A percentile compares a stretch with the other conserved stretches of the same genome.
phyloP scores from a whole-genome alignment of 2,329 filamentous ascomycete species.

The Colletotrichum musicola region DNA sequence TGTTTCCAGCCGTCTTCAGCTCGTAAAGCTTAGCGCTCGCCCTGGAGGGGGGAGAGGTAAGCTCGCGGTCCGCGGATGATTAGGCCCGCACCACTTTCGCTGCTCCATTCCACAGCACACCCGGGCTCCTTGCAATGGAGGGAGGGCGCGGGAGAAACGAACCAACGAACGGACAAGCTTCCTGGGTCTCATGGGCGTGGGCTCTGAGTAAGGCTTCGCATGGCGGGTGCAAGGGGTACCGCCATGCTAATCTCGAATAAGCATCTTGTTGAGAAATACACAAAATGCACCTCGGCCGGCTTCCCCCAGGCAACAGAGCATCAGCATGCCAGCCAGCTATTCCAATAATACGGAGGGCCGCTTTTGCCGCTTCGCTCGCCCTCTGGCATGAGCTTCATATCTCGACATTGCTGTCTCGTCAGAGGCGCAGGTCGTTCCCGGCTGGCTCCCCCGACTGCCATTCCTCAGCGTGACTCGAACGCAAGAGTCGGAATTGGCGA shows the following conservation, averaged over 20 bases:
- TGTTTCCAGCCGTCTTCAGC: constrained; percentile 6
- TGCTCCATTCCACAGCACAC: constrained; percentile 18
- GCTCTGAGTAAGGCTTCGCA: constrained; percentile 19
- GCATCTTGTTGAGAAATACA: constrained; percentile 21
- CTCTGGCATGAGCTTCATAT: constrained; percentile 23
- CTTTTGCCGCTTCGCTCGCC: constrained; percentile 1
- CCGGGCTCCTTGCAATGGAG: background rate
- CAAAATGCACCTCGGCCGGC: background rate
- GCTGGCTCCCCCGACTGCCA: background rate
- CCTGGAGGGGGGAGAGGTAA: background rate
- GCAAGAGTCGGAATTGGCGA: background rate
- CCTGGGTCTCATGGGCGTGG: background rate
- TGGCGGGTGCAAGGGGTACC: constrained; percentile 18
- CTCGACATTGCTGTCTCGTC: constrained; percentile 12
- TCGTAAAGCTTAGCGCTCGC: constrained; percentile 20
- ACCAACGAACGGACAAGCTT: background rate
- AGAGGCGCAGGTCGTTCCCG: constrained; percentile 1
- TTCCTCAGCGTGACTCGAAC: constrained; percentile 10
- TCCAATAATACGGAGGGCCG: background rate
- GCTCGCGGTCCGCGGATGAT: constrained; percentile 10
- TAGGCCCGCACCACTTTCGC: constrained; percentile 1
- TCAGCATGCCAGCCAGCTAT: constrained; percentile 17
- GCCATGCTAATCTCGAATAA: constrained; percentile 22
- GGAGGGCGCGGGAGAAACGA: background rate
- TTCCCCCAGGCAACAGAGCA: constrained; percentile 16